Conservation (phyloP, 2,329 filamentous ascomycete genomes). For the Aspergillus tamarii region DNA sequence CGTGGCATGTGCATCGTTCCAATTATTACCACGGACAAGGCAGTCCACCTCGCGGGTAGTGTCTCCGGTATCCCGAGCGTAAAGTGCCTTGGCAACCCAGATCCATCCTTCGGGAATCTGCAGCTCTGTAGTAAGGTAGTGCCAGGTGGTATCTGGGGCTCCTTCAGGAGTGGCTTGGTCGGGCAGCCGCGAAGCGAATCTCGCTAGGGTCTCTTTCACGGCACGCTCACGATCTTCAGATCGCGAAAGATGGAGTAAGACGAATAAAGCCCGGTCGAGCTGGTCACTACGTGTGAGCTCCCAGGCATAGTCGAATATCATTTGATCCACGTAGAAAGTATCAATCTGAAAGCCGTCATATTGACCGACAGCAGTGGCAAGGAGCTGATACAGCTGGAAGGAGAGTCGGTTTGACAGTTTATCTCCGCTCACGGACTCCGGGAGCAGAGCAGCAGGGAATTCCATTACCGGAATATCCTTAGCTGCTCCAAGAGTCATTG, state of each 20-base stretch:
- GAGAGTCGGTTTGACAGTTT: constrained; percentile 74
- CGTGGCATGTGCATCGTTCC: constrained; percentile 80
- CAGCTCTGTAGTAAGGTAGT: constrained; percentile 64
- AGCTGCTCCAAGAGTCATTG: constrained; percentile 45
- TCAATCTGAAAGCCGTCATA: constrained; percentile 57
- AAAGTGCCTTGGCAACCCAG: constrained; percentile 82
- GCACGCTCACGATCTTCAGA: constrained; percentile 64
- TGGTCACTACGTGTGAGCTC: constrained; percentile 59
- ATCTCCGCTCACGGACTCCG: constrained; percentile 75
- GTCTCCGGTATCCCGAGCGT: constrained; percentile 74
- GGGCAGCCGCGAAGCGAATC: constrained; percentile 68
- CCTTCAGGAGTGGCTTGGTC: constrained; percentile 58
- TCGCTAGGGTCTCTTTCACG: constrained; percentile 73
- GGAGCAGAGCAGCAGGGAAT: constrained; percentile 72
- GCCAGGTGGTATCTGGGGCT: constrained; percentile 53
- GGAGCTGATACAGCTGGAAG: constrained; percentile 80
- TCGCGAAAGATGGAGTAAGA: constrained; percentile 74
- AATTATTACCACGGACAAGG: constrained; percentile 75
- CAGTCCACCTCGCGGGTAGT: constrained; percentile 73
- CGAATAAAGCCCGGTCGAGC: constrained; percentile 74
- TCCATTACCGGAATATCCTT: constrained; percentile 40
- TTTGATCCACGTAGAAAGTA: constrained; percentile 65
- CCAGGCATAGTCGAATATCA: constrained; percentile 64
- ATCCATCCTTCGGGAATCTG: constrained; percentile 78
- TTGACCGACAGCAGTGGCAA: constrained; percentile 51